Conservation (phyloP, 2,329 filamentous ascomycete species). For the Aspergillus uvarum region DNA sequence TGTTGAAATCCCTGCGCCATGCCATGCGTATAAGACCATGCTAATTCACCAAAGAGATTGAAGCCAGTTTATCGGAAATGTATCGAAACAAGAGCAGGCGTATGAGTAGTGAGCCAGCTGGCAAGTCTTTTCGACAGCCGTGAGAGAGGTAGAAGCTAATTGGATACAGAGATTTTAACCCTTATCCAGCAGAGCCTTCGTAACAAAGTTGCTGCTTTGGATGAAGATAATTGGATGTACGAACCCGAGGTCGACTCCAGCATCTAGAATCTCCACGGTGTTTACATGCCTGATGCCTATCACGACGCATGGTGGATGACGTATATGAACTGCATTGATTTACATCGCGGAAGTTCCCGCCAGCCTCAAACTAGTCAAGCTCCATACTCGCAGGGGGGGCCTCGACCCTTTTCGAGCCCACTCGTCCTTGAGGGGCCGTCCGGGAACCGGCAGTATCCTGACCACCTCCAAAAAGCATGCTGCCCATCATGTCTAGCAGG, state of each 20-base stretch:
- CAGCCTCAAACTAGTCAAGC: conserved; percentile 38
- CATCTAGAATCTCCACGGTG: conserved; percentile 20
- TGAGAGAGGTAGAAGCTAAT: conserved; percentile 10
- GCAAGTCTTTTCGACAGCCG: conserved; percentile 45
- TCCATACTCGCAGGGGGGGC: conserved; percentile 46
- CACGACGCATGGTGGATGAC: background rate
- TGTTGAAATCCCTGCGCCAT: background rate
- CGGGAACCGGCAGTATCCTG: conserved; percentile 42
- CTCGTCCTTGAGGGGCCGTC: conserved; percentile 35
- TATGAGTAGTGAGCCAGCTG: conserved; percentile 63
- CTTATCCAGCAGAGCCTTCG: conserved; percentile 68
- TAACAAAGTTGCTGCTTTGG: conserved; percentile 69
- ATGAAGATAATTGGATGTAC: conserved; percentile 91
- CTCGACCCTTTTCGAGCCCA: conserved; percentile 48
- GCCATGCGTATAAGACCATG: background rate
- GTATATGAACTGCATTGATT: conserved; percentile 7
- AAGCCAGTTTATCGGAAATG: conserved; percentile 46
- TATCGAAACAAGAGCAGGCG: conserved; percentile 47
- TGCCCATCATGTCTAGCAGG: conserved; percentile 97
- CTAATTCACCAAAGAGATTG: conserved; percentile 41
- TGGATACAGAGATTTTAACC: conserved; percentile 62
- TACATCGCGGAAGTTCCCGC: conserved; percentile 5
- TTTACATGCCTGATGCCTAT: conserved; percentile 9
- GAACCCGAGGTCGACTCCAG: conserved; percentile 61
- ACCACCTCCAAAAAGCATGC: conserved; percentile 78